Evolutionary conservation across 352 stramenopile genomes (phyloP), one percentile per base, ranked within the genome.

Genomic region (Phytophthora sojae): DNA sequence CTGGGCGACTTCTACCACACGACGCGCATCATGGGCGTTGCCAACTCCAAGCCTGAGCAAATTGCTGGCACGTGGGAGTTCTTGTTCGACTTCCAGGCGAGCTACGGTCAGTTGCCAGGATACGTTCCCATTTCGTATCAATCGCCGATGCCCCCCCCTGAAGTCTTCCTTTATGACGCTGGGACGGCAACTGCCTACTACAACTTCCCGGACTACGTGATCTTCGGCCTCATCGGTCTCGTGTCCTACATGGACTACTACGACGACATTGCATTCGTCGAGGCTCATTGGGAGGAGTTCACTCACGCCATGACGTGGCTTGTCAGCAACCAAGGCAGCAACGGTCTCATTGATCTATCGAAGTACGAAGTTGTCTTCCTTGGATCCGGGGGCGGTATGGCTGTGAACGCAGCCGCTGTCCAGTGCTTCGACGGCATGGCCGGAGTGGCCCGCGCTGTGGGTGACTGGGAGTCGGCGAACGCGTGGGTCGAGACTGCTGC

Each of bases 161-260:
- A 74, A 26, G 58, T 76, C 0, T 79, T 79, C 67, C 51, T 76
- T 11, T 76, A 67, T 30, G 39, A 78, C 50, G 71, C 66, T 21
- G 71, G 61, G 11, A 75, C 52, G 11, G 29, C 26, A 6, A n/a
- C 60, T 15, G 58, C 58, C 4, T 68, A 65, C 29, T 60, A 60
- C 17, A 59, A 67, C 21, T 74, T 76, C 55, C 72, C 67, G 0
- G 72, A 76, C 62, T 76, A 79, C n/a, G 71, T 67, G 8, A 76
- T 79, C 14, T 49, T 79, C n/a, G 68, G 72, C 2, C 58, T 79
- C 6, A 66, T 76, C 17, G 72, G 72, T 2, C 66, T 79, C 17
- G 68, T 68, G 6, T 76, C 72, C 1, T 79, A 74, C 63, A 79
- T 79, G 72, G 72, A 79, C 25, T 79, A 79, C 56, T 79, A 60